Percentiles rank a stretch among this genome's conserved stretches.
Evolutionary conservation across 1,284 basidiomycete species (phyloP).

Genomic region (Trametes polyzona): DNA sequence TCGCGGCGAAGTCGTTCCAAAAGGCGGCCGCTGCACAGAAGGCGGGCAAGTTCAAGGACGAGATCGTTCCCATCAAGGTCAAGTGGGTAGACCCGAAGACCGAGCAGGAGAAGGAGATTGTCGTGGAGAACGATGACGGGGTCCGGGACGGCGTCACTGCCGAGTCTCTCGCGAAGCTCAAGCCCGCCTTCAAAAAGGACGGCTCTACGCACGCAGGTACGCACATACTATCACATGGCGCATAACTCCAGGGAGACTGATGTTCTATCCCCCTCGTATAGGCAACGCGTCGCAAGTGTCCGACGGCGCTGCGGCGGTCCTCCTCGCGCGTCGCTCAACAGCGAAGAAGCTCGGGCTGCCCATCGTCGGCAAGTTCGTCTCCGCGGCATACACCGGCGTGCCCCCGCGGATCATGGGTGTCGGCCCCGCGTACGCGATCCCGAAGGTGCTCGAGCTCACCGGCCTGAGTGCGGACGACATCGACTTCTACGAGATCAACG

Average conservation of each 20-base stretch:
- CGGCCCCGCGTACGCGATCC: conserved; percentile 92
- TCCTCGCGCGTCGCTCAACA: conserved; percentile 85
- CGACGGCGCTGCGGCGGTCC: conserved; percentile 96
- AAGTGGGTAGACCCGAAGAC: conserved; percentile 85
- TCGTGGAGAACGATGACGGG: conserved; percentile 91
- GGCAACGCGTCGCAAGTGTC: conserved; percentile 94
- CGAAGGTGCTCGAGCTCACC: conserved; percentile 73
- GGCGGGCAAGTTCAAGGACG: conserved; percentile 89
- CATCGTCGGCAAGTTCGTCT: conserved; percentile 92
- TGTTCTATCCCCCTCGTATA: no score
- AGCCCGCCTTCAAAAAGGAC: conserved; percentile 89
- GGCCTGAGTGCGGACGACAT: conserved; percentile 79
- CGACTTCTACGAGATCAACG: conserved; percentile 96
- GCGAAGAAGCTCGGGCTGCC: conserved; percentile 91
- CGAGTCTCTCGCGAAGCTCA: conserved; percentile 88
- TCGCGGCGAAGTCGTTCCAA: conserved; percentile 85
- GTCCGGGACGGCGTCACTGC: conserved; percentile 90
- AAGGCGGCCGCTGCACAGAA: conserved; percentile 89
- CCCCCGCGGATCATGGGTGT: conserved; percentile 91
- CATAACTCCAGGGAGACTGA: no score
- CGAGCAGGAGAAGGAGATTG: conserved; percentile 76
- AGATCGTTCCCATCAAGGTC: conserved; percentile 88
- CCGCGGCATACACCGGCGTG: conserved; percentile 80
- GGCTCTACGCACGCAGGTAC: conserved; percentile 90
- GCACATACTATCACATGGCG: no score